Evolutionary conservation across 257 asterid species (phyloP).

Genomic region (Solanum chiquidenum): DNA sequence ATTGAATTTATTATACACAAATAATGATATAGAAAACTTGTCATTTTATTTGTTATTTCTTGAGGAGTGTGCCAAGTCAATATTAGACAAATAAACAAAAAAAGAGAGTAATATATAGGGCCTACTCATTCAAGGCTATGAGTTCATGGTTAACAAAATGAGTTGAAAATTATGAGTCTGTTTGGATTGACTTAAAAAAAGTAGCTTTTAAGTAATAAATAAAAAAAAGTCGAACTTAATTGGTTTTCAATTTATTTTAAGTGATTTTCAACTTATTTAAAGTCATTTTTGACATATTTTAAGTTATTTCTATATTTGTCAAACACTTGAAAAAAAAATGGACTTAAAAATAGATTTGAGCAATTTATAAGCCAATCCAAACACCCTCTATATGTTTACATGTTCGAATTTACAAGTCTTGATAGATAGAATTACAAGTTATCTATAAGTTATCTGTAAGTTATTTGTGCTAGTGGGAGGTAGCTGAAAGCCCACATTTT

Average conservation of each 20-base stretch:
- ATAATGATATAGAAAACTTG: background rate
- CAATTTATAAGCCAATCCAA: too few relatives aligned
- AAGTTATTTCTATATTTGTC: too few relatives aligned
- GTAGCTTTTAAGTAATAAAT: too few relatives aligned
- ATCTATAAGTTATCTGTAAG: background rate
- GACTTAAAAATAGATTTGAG: too few relatives aligned
- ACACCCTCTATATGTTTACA: too few relatives aligned
- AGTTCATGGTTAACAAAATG: background rate
- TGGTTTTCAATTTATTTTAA: too few relatives aligned
- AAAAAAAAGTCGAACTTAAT: too few relatives aligned
- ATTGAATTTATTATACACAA: background rate
- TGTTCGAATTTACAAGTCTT: background rate
- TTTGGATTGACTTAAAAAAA: background rate
- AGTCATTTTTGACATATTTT: too few relatives aligned
- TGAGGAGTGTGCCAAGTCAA: background rate
- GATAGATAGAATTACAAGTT: background rate
- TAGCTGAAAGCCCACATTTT: background rate
- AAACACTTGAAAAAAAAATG: too few relatives aligned
- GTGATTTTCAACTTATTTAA: too few relatives aligned
- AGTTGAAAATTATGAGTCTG: background rate
- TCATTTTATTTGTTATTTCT: background rate
- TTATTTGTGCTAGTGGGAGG: background rate
- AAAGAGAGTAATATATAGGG: background rate
- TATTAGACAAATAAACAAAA: background rate
- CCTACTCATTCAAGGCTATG: background rate